Percentiles rank a stretch among this genome's conserved stretches.
phyloP scores from a whole-genome alignment of 2,329 filamentous ascomycete genomes.

The Colletotrichum navitas region DNA sequence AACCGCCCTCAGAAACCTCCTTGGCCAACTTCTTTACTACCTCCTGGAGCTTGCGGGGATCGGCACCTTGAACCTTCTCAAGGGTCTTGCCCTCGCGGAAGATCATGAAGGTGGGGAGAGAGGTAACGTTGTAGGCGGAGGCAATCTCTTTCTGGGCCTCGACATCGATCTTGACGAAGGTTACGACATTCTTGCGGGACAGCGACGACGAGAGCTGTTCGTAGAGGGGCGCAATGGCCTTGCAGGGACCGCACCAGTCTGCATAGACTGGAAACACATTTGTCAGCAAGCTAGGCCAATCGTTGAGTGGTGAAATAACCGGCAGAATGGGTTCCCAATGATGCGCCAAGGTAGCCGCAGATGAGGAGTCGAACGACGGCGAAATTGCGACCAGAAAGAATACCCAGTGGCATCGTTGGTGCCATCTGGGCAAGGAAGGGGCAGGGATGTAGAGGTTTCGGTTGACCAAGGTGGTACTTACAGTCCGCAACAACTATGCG shows the following conservation, averaged over 20 bases:
- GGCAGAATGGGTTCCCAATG: not conserved
- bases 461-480: conserved; percentile 62
- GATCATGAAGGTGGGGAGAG: conserved; percentile 92
- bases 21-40: conserved; percentile 78
- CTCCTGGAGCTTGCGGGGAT: conserved; percentile 76
- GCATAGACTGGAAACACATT: conserved; percentile 77
- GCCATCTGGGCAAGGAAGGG: conserved; percentile 44
- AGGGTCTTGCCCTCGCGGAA: conserved; percentile 79
- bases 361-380: not conserved
- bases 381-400: not conserved
- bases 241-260: conserved; percentile 88
- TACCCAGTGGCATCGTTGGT: conserved; percentile 1
- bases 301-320: not conserved
- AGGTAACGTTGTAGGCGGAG: conserved; percentile 77
- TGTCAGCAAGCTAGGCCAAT: conserved; percentile 46
- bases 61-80: conserved; percentile 79
- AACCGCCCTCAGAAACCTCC: conserved; percentile 66
- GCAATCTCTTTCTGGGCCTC: conserved; percentile 82
- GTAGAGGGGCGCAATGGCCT: conserved; percentile 85
- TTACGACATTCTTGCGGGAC: conserved; percentile 78
- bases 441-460: conserved; percentile 44
- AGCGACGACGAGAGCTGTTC: conserved; percentile 80
- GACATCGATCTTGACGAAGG: conserved; percentile 89
- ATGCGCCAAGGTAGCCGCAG: too few relatives aligned
- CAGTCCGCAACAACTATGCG: conserved; percentile 90